phyloP scores from a whole-genome alignment of 1,284 basidiomycete genomes.

The Fomitiporia mediterranea region DNA sequence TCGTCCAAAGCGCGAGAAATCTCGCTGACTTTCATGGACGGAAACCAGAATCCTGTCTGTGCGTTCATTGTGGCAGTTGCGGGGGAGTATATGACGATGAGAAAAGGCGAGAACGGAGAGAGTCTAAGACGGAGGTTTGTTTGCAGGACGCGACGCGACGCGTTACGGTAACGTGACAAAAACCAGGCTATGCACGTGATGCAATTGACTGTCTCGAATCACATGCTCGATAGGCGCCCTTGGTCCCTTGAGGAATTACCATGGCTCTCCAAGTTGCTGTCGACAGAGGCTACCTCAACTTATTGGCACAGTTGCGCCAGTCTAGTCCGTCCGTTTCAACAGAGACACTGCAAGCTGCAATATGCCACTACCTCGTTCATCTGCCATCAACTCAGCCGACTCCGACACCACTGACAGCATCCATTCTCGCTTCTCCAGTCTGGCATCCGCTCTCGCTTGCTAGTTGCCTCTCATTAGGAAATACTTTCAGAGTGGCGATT shows the following conservation, averaged over 20 bases:
- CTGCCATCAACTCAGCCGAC: constrained; percentile 43
- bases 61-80: constrained; percentile 28
- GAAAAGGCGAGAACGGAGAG: not conserved
- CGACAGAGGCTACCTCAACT: constrained; percentile 45
- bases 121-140: no score
- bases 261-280: constrained; percentile 19
- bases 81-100: not conserved
- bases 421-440: constrained; percentile 57
- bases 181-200: not conserved
- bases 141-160: not conserved
- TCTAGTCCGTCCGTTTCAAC: constrained; percentile 43
- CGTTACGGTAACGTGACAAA: not conserved
- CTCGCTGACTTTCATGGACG: constrained; percentile 56
- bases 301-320: constrained; percentile 55
- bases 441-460: constrained; percentile 45
- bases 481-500: constrained; percentile 58
- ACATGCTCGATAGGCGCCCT: not conserved
- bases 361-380: constrained; percentile 59
- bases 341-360: constrained; percentile 50
- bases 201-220: not conserved
- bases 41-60: constrained; percentile 48
- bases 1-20: constrained; percentile 56
- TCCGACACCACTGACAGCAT: constrained; percentile 63
- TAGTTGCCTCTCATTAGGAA: constrained; percentile 49
- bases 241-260: no score